Evolutionary conservation across 108 stramenopile genomes (phyloP), one percentile per base, ranked within the genome.

Genomic region (Ochromonas danica): DNA sequence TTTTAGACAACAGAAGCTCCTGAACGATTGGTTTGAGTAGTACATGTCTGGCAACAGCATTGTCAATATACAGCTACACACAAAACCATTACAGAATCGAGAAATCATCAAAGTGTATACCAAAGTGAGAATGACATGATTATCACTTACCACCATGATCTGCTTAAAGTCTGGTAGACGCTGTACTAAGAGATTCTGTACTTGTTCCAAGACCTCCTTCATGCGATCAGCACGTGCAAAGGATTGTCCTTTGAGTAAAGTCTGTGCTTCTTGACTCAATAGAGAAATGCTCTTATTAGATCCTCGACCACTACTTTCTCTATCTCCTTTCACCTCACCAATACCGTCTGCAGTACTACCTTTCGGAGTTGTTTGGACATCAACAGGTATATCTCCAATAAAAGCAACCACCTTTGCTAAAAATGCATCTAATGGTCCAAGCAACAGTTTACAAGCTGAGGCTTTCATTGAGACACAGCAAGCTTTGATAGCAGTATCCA

Each of bases 401-500:
- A 80, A 80, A 22, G 79, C 79, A 1, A 17, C 28, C 0, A 70
- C 70, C 70, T 80, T 80, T 30, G 35, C 67, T 0, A 80, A 30
- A 39, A 80, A 70, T 42, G 43, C 70, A 17, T 71, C 70, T 28
- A 85, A 42, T 27, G 84, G 84, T 30, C 79, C 81, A 28, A 80
- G 79, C 17, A 85, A 42, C 38, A 77, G 45, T 25, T 81, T 78
- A 1, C 71, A 61, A 31, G 84, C 84, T 61, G 79, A 67, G 3
- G 35, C n/a, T 40, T 83, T 83, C 61, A 85, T 78, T 6, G 80
- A 42, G 27, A 42, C 51, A 45, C 84, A 85, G 1, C 79, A 78
- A 1, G 70, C 38, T 57, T 79, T 82, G 30, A 85, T 77, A 70
- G 80, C 80, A 30, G 35, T 80, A 38, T 85, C 84, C 80, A 85